Evolutionary conservation across 306 rosid genomes (phyloP).

Genomic region (Castanospermum australe): DNA sequence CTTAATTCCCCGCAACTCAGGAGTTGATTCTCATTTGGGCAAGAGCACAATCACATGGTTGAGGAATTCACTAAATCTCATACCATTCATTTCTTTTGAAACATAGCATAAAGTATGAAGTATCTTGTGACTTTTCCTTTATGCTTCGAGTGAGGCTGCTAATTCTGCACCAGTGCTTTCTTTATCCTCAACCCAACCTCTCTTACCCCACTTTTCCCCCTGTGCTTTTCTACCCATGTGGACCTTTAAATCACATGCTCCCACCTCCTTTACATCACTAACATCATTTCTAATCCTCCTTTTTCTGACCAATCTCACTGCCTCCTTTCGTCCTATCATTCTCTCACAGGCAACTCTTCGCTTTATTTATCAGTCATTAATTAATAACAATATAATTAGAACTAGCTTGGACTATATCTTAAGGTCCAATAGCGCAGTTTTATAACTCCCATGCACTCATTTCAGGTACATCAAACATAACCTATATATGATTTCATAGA

Average conservation of each 20-base stretch:
- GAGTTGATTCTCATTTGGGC: neutral
- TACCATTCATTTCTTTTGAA: conserved; percentile 27
- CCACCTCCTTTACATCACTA: conserved; percentile 37
- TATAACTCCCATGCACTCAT: neutral
- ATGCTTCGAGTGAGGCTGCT: conserved; percentile 31
- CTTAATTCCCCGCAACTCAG: neutral
- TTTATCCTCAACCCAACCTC: conserved; percentile 37
- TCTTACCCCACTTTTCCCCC: neutral
- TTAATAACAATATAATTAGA: conserved; percentile 12
- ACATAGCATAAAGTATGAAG: neutral
- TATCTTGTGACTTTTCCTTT: conserved; percentile 5
- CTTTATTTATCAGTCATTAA: conserved; percentile 19
- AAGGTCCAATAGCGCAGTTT: conserved; percentile 17
- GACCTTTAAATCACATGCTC: conserved; percentile 43
- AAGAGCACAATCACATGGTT: neutral
- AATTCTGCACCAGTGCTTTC: conserved; percentile 14
- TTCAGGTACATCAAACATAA: conserved; percentile 5
- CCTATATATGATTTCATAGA: neutral
- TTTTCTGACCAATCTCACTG: conserved; percentile 38
- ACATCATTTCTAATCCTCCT: conserved; percentile 29
- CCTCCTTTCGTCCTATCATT: conserved; percentile 27
- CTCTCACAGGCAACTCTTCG: conserved; percentile 9
- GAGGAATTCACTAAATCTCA: conserved; percentile 1
- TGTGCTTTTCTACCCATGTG: conserved; percentile 19
- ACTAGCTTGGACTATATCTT: conserved; percentile 21